A percentile compares a stretch with the other conserved stretches of the same genome.
Conservation (phyloP, 345 rosid species). For the Lumnitzera racemosa region DNA sequence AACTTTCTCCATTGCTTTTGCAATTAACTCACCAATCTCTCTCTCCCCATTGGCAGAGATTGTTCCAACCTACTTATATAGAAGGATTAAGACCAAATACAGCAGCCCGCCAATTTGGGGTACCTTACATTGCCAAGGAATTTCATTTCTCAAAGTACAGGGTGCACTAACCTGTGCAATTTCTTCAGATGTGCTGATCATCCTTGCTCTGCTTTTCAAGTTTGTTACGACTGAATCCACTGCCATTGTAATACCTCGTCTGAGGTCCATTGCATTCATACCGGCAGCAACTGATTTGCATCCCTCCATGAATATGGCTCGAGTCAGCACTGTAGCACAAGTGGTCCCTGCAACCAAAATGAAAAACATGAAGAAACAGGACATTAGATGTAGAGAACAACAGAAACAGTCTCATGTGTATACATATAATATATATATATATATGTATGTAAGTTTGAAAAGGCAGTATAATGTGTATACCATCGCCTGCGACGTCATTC, state of each 20-base stretch:
- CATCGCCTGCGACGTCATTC: slow-evolving; percentile 93
- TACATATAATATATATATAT: neutral
- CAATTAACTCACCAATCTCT: slow-evolving; percentile 94
- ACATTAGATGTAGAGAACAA: neutral
- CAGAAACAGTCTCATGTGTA: neutral
- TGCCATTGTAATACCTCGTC: slow-evolving; percentile 91
- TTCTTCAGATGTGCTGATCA: slow-evolving; percentile 98
- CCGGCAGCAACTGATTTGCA: slow-evolving; percentile 99
- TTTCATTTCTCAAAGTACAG: no score
- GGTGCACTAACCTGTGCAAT: slow-evolving; percentile 55
- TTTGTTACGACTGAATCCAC: slow-evolving; percentile 83
- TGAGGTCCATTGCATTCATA: slow-evolving; percentile 90
- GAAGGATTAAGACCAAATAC: neutral
- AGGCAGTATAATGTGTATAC: slow-evolving; percentile 25
- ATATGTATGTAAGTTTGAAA: neutral
- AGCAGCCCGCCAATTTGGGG: neutral
- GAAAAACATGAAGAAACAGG: neutral
- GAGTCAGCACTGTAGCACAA: slow-evolving; percentile 91
- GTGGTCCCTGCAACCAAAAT: slow-evolving; percentile 64
- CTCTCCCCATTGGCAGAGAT: slow-evolving; percentile 97
- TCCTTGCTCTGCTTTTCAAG: slow-evolving; percentile 84
- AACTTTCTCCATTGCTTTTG: slow-evolving; percentile 99
- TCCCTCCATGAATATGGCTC: slow-evolving; percentile 81
- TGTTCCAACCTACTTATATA: slow-evolving; percentile 66
- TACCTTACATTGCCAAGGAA: neutral